Base-by-base conservation (phyloP, 1,284 basidiomycete species). In the Apiotrichum sp. region DNA sequence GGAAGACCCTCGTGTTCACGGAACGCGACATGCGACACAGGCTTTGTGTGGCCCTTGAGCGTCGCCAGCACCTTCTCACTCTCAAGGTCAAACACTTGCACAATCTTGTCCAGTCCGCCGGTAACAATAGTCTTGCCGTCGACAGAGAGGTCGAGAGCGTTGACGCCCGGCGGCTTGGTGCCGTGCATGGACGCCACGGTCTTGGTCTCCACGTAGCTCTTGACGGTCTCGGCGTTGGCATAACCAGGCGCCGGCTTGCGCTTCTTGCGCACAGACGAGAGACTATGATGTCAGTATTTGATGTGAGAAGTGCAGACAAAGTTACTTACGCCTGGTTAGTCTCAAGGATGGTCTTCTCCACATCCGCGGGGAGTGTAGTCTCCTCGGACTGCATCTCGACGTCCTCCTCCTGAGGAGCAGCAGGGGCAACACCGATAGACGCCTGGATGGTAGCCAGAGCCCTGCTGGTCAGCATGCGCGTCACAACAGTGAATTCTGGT, bases 21-120 rank as follows among this genome's bases (percentile, higher is more conserved):
- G 74, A 92, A 84, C 6, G 87, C 85, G 61, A 95, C 89, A 57
- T 89, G 85, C 58, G 87, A 92, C 72, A 98, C 80, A 68, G 88
- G 87, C 80, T 98, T 97, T 38, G 88, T 89, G 78, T 98, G 95
- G 11, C 93, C 96, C 75, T 96, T 96, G 73, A 98, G 84, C 3
- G 88, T 86, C 9, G 88, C 89, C 47, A 97, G 75, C 6, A 95
- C 89, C 75, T 96, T 95, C 74, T 88, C 85, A 9, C 85, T 86
- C 68, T 79, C 81, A 57, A 87, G 82, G 77, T 98, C 93, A 71
- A 95, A 98, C n/a, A 98, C 77, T 69, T 96, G 91, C 0, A 98
- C 92, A 49, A 87, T 81, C 77, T 96, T 96, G 82, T 98, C 96
- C 70, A 93, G 90, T 33, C 95, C 95, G 62, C 95, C 96, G 2